Conservation (phyloP, 2,329 filamentous ascomycete species). For the Calonectria henricotiae region DNA sequence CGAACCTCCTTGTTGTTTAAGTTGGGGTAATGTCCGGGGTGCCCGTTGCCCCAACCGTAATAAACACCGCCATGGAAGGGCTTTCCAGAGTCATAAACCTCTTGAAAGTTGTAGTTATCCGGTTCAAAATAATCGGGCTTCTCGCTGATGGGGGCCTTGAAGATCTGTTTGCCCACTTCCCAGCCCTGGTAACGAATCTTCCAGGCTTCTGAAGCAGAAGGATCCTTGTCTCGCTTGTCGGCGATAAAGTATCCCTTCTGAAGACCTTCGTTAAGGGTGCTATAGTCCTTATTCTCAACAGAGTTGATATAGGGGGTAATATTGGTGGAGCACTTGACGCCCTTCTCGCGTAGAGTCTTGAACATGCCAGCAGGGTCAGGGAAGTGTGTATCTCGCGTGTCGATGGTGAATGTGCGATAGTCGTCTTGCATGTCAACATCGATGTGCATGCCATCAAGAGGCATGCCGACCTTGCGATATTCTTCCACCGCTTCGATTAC, state of each 20-base stretch:
- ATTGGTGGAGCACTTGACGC: constrained; percentile 30
- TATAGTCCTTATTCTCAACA: not conserved
- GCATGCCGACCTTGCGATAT: constrained; percentile 8
- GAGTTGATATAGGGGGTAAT: constrained; percentile 24
- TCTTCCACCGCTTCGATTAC: constrained; percentile 3
- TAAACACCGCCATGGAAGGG: constrained; percentile 27
- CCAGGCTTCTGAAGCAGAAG: not conserved
- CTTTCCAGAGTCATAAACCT: constrained; percentile 19
- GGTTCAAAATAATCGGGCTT: constrained; percentile 2
- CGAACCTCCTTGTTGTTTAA: constrained; percentile 11
- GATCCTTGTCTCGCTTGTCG: constrained; percentile 6
- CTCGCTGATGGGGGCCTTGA: constrained; percentile 8
- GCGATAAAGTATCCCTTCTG: not conserved
- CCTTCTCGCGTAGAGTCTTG: not conserved
- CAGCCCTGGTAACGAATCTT: constrained; percentile 14
- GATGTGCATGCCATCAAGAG: constrained; percentile 28
- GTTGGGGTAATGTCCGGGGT: constrained; percentile 23
- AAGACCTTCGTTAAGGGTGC: not conserved
- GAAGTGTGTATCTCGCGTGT: not conserved
- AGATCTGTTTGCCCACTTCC: constrained; percentile 7
- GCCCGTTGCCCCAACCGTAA: constrained; percentile 8
- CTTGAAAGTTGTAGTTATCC: constrained; percentile 17
- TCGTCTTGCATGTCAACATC: constrained; percentile 29
- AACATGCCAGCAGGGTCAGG: not conserved
- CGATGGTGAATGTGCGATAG: constrained; percentile 30